Evolutionary conservation across 768 basidiomycete species (phyloP).

Genomic region (Fibroporia radiculosa): DNA sequence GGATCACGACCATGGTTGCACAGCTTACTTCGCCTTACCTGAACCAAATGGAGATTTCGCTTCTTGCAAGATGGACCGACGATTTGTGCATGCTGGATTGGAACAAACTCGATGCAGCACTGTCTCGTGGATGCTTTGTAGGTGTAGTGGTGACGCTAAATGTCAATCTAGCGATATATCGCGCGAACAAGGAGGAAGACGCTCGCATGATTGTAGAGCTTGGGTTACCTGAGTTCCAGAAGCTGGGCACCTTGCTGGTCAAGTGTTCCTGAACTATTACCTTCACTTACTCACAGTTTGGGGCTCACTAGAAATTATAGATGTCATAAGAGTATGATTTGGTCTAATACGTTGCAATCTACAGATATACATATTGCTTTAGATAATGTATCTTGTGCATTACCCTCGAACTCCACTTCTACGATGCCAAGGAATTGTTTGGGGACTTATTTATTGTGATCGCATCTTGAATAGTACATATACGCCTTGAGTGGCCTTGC

Average conservation of each 20-base stretch:
- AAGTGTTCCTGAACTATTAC: constrained; percentile 5
- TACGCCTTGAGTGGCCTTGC: too few relatives aligned
- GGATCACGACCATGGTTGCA: constrained; percentile 4
- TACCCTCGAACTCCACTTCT: too few relatives aligned
- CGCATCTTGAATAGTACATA: too few relatives aligned
- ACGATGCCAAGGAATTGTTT: too few relatives aligned
- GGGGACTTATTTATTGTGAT: too few relatives aligned
- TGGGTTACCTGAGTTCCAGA: constrained; percentile 4
- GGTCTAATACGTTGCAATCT: too few relatives aligned
- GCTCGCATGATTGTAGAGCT: constrained; percentile 2
- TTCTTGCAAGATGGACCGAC: constrained; percentile 6
- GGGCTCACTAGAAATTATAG: too few relatives aligned
- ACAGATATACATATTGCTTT: too few relatives aligned
- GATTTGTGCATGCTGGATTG: constrained; percentile 9
- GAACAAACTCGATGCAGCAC: constrained; percentile 2
- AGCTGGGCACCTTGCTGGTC: constrained; percentile 7
- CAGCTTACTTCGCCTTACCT: constrained; percentile 4
- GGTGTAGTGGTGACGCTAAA: constrained; percentile 4
- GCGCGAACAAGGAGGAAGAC: constrained; percentile 8
- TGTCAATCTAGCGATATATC: constrained; percentile 10
- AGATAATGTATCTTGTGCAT: too few relatives aligned
- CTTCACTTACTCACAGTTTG: too few relatives aligned
- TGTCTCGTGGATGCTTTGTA: constrained; percentile 1
- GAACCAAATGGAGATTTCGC: constrained; percentile 8
- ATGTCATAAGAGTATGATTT: too few relatives aligned